Evolutionary conservation across 2,329 filamentous ascomycete genomes (phyloP), one percentile per base, ranked within the genome.

Genomic region (Fusarium algeriense): DNA sequence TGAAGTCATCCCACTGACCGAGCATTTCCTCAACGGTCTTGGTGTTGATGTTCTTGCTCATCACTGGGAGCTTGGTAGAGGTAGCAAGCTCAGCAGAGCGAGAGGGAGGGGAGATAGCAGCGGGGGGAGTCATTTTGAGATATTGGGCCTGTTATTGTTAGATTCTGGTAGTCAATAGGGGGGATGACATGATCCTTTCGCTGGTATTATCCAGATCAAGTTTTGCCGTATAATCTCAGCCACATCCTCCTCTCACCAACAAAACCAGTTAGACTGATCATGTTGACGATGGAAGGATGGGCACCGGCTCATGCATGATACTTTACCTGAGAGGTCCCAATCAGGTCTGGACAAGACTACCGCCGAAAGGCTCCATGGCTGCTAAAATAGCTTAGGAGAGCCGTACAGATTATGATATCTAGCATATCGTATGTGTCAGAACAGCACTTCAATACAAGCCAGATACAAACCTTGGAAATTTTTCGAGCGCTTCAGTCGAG

Each of bases 201-300:
- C 94, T 94, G 92, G 93, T 93, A 96, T 96, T 95, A 95, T 95
- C 93, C 92, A 93, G 93, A 95, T 95, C 93, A 95, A 95, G 93
- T 95, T 94, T 86, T 86, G 91, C 93, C 93, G 93, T 96, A 92
- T 96, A 90, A 90, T 96, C 92, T 95, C 91, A 93, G 80, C 81
- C 79, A 78, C 80, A 68, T 66, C 77, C 64, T 74, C 74, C 67
- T 44, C 12, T 60, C 60, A 20, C 37, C 35, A 20, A 12, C 26
- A 60, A 20, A 7, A 23, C 26, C 44, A 41, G 35, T 6, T 7
- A 5, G 6, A 26, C 26, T 26, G 30, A 3, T 3, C 10, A 30
- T 10, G 12, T 9, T 38, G 54, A 59, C 41, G 48, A n/a, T 12
- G 14, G 40, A 64, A 70, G 71, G 70, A 72, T 63, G 77, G 81